A percentile compares a stretch with the other conserved stretches of the same genome.
phyloP scores from a whole-genome alignment of 225 moss, liverwort and hornwort genomes.

The Anthoceros angustus region DNA sequence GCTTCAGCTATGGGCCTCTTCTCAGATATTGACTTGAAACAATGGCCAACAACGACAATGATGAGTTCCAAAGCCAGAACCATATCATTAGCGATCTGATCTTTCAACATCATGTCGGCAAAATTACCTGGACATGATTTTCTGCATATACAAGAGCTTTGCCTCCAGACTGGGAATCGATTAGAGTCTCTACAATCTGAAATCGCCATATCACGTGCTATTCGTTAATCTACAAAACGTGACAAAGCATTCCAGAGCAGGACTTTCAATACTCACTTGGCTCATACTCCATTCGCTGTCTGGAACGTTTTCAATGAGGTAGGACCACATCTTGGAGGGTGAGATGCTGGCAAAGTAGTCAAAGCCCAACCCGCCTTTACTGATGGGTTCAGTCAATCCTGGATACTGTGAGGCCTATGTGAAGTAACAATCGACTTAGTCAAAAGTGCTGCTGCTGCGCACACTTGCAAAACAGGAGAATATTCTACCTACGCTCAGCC shows the following conservation, averaged over 20 bases:
- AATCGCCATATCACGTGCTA: conserved; percentile 3
- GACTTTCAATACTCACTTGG: conserved; percentile 30
- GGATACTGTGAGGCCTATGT: conserved; percentile 74
- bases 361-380: conserved; percentile 83
- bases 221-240: neutral
- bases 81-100: too few species aligned
- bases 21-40: conserved; percentile 53
- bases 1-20: conserved; percentile 71
- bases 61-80: too few species aligned
- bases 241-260: neutral
- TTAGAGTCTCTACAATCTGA: conserved; percentile 68
- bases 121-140: conserved; percentile 81
- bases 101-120: neutral
- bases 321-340: conserved; percentile 85
- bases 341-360: conserved; percentile 68
- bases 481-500: too few species aligned
- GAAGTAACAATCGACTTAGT: neutral
- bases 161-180: conserved; percentile 25
- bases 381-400: conserved; percentile 54
- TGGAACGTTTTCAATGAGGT: conserved; percentile 49
- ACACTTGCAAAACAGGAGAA: too few species aligned
- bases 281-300: conserved; percentile 73
- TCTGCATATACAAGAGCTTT: conserved; percentile 63
- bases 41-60: neutral
- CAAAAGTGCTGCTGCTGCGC: too few species aligned